Conservation (phyloP, 2,329 filamentous ascomycete species). For the Ascochyta koolunga region DNA sequence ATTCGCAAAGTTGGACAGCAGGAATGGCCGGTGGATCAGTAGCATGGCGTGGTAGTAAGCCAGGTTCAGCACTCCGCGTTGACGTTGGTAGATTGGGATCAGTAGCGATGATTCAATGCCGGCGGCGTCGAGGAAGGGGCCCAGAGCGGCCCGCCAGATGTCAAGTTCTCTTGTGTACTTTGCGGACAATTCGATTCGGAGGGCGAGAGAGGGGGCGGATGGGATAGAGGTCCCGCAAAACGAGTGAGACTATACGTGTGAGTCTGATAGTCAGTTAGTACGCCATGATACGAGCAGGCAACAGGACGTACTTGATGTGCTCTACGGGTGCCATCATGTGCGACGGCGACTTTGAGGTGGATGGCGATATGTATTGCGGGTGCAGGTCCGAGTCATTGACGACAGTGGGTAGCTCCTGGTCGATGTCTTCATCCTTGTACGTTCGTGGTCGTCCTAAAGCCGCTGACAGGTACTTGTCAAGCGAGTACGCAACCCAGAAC, state of each 20-base stretch:
- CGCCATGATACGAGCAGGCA: neutral
- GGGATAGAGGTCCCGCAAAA: slow-evolving; percentile 54
- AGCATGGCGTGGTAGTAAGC: slow-evolving; percentile 63
- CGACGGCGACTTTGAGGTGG: slow-evolving; percentile 39
- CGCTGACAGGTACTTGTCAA: slow-evolving; percentile 69
- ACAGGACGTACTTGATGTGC: slow-evolving; percentile 47
- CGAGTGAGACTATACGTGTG: slow-evolving; percentile 52
- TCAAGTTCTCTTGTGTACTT: slow-evolving; percentile 52
- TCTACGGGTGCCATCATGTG: slow-evolving; percentile 55
- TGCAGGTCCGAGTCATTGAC: slow-evolving; percentile 44
- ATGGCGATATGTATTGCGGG: slow-evolving; percentile 33
- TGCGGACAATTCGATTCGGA: slow-evolving; percentile 47
- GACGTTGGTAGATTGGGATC: slow-evolving; percentile 59
- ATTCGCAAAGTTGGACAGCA: slow-evolving; percentile 53
- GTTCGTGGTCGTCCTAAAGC: slow-evolving; percentile 66
- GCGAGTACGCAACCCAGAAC: slow-evolving; percentile 68
- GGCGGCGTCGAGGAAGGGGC: slow-evolving; percentile 50
- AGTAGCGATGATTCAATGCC: slow-evolving; percentile 51
- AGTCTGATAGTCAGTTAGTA: slow-evolving; percentile 35
- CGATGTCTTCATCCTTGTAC: slow-evolving; percentile 68
- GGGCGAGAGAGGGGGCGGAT: slow-evolving; percentile 43
- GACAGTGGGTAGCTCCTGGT: slow-evolving; percentile 55
- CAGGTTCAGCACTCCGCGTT: slow-evolving; percentile 60
- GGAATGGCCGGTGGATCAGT: slow-evolving; percentile 61
- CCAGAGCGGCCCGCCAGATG: slow-evolving; percentile 55